These are phyloP conservation scores for Sugiyamaella sp. DNA, from an alignment of 1,139 yeast species.

Conservation along the genomic window DNA sequence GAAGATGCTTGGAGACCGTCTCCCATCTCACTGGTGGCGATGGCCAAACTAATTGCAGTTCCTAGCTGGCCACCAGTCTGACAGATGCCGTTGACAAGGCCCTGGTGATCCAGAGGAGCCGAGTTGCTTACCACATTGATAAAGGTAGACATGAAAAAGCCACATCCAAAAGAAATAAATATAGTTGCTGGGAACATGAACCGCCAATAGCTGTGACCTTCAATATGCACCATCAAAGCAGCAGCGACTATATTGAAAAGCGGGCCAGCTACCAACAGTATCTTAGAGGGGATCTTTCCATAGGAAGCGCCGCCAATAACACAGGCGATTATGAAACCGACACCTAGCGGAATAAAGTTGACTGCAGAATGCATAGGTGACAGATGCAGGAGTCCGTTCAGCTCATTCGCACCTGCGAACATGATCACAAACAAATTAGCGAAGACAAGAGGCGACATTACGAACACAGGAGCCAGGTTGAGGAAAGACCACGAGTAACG, in stretches of 20 bases:
- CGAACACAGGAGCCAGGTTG: conserved; percentile 27
- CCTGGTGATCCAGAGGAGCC: conserved; percentile 44
- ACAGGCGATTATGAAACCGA: conserved; percentile 32
- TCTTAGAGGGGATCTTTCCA: conserved; percentile 25
- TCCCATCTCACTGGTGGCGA: conserved; percentile 34
- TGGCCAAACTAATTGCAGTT: conserved; percentile 35
- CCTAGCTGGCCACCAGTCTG: conserved; percentile 39
- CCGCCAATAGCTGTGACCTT: conserved; percentile 38
- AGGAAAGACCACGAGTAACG: conserved; percentile 28
- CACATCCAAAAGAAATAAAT: conserved; percentile 33
- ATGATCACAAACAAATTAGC: conserved; percentile 28
- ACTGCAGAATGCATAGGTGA: conserved; percentile 39
- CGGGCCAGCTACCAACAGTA: conserved; percentile 30
- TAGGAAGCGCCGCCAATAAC: conserved; percentile 29
- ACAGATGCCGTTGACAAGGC: conserved; percentile 41
- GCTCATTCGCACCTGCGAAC: conserved; percentile 25
- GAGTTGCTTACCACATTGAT: conserved; percentile 32
- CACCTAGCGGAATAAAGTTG: conserved; percentile 37
- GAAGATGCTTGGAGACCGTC: conserved; percentile 11
- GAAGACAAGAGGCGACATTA: conserved; percentile 25
- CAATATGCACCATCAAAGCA: conserved; percentile 36
- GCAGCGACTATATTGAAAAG: conserved; percentile 29
- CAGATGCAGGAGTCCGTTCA: conserved; percentile 27
- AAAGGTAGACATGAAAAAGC: conserved; percentile 30
- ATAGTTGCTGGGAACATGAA: conserved; percentile 36